These are phyloP conservation scores for Ophiorrhiza pumila DNA, from an alignment of 257 asterid genomes.

Conservation along the genomic window DNA sequence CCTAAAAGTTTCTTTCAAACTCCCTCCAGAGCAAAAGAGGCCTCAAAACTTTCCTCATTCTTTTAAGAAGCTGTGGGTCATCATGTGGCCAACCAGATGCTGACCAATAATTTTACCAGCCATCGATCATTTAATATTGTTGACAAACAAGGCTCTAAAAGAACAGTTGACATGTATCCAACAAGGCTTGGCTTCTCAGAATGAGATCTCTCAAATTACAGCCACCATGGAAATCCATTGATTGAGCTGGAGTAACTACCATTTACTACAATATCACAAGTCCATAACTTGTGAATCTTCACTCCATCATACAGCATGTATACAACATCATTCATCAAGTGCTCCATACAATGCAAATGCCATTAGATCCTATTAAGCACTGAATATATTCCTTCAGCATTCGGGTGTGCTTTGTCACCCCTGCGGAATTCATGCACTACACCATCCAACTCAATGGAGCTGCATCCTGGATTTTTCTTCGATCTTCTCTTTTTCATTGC, in stretches of 20 bases:
- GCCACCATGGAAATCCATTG: neutral
- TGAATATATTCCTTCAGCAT: conserved; percentile 20
- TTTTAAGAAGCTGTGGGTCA: neutral
- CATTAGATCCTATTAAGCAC: conserved; percentile 13
- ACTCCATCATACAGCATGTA: neutral
- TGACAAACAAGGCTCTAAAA: neutral
- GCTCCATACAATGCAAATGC: conserved; percentile 12
- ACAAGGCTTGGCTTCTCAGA: neutral
- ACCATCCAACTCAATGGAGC: conserved; percentile 41
- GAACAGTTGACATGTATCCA: neutral
- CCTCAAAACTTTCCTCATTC: neutral
- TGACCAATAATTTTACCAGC: neutral
- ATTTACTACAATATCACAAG: neutral
- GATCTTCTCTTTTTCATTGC: conserved; percentile 27
- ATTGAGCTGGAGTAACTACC: neutral
- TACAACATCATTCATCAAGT: neutral
- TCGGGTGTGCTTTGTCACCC: conserved; percentile 32
- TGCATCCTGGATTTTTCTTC: conserved; percentile 40
- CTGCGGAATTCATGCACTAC: conserved; percentile 32
- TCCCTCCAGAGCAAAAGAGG: neutral
- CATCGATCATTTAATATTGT: neutral
- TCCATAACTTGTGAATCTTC: neutral
- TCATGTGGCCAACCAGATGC: neutral
- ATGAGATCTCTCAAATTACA: neutral
- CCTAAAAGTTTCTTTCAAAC: neutral